Evolutionary conservation across 345 rosid genomes (phyloP).

Genomic region (Arabidopsis suecica): DNA sequence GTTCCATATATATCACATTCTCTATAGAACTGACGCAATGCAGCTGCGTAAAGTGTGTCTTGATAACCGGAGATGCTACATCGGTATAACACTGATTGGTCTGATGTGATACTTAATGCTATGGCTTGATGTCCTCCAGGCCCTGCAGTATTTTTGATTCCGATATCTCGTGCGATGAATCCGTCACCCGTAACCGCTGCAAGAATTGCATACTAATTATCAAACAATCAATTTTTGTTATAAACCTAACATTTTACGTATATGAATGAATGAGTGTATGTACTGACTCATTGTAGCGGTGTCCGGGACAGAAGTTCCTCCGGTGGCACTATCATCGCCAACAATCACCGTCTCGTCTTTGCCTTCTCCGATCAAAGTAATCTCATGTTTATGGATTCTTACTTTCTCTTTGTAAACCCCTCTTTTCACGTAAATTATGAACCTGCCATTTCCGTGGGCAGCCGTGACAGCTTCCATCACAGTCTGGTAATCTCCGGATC

Average conservation of each 20-base stretch:
- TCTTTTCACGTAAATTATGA: slow-evolving; percentile 78
- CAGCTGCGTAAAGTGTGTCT: slow-evolving; percentile 74
- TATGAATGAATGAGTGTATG: slow-evolving; percentile 21
- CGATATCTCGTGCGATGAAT: slow-evolving; percentile 76
- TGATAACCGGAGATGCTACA: slow-evolving; percentile 85
- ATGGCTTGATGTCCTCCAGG: slow-evolving; percentile 70
- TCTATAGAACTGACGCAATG: slow-evolving; percentile 78
- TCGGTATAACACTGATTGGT: slow-evolving; percentile 66
- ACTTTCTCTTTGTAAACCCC: slow-evolving; percentile 82
- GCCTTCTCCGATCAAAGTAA: slow-evolving; percentile 86
- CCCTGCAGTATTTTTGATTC: slow-evolving; percentile 85
- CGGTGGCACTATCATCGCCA: slow-evolving; percentile 55
- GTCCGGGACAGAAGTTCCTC: slow-evolving; percentile 66
- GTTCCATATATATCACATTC: slow-evolving; percentile 83
- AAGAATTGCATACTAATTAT: not conserved
- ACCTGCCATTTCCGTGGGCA: slow-evolving; percentile 59
- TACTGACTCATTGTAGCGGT: slow-evolving; percentile 78
- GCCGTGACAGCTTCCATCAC: slow-evolving; percentile 69
- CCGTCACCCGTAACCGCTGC: slow-evolving; percentile 77
- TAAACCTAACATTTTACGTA: not conserved
- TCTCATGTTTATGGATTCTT: slow-evolving; percentile 55
- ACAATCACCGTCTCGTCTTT: slow-evolving; percentile 65
- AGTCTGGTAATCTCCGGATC: slow-evolving; percentile 70
- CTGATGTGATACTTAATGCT: slow-evolving; percentile 66
- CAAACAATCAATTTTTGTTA: slow-evolving; percentile 3